Evolutionary conservation across 1,139 yeast species (phyloP).

Genomic region (Diutina rugosa): DNA sequence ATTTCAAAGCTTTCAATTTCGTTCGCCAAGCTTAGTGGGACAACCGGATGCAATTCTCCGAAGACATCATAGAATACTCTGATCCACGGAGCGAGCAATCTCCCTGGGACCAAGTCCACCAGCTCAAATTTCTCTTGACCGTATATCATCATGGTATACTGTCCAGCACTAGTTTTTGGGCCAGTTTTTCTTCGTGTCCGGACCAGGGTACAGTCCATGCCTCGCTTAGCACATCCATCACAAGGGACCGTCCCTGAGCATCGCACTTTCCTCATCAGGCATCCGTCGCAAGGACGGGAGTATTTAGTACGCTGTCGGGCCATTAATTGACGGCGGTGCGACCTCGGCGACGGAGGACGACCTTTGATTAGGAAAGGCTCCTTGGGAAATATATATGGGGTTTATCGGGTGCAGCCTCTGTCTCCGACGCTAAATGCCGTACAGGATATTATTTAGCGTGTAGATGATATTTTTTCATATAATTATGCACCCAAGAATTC

Average conservation of each 20-base stretch:
- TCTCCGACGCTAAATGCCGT: neutral
- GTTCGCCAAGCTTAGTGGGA: neutral
- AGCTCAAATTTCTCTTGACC: neutral
- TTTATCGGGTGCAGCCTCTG: neutral
- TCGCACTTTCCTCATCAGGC: neutral
- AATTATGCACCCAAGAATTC: neutral
- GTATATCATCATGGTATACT: neutral
- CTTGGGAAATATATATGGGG: neutral
- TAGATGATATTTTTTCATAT: neutral
- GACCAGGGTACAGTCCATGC: neutral
- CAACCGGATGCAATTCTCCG: neutral
- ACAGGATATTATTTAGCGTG: neutral
- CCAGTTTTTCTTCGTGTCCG: neutral
- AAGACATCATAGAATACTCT: neutral
- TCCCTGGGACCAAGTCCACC: neutral
- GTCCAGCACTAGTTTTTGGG: neutral
- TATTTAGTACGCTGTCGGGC: neutral
- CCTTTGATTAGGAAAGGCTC: neutral
- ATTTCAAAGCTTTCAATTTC: neutral
- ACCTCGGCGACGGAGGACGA: neutral
- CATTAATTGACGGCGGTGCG: neutral
- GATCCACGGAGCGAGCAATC: neutral
- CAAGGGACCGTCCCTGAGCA: neutral
- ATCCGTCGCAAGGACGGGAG: neutral
- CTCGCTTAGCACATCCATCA: neutral